phyloP scores from a whole-genome alignment of 345 rosid genomes.

The Populus simonii region DNA sequence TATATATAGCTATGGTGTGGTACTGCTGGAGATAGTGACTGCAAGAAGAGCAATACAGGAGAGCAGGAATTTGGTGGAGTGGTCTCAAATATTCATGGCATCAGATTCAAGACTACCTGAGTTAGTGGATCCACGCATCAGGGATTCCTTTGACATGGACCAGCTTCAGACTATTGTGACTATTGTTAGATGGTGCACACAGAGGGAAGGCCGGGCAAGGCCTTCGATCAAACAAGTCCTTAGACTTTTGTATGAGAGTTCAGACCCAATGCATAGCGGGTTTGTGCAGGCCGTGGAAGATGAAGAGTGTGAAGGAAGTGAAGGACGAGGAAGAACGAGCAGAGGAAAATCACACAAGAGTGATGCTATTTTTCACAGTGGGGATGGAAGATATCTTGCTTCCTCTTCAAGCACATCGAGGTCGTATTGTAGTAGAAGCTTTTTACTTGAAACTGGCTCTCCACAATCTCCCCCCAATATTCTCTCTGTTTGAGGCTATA shows the following conservation, averaged over 20 bases:
- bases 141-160: constrained; percentile 60
- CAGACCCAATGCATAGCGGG: constrained; percentile 71
- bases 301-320: constrained; percentile 56
- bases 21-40: constrained; percentile 75
- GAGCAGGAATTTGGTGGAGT: constrained; percentile 71
- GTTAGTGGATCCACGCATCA: constrained; percentile 61
- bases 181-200: constrained; percentile 86
- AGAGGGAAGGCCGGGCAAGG: constrained; percentile 70
- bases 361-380: constrained; percentile 48
- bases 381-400: constrained; percentile 66
- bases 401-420: constrained; percentile 91
- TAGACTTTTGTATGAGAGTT: constrained; percentile 74
- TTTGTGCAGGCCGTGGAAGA: constrained; percentile 62
- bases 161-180: constrained; percentile 64
- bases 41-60: constrained; percentile 76
- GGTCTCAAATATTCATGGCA: constrained; percentile 50
- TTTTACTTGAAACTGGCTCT: constrained; percentile 76
- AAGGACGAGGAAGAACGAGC: constrained; percentile 56
- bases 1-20: constrained; percentile 88
- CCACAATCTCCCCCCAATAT: constrained; percentile 70
- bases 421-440: constrained; percentile 86
- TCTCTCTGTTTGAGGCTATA: constrained; percentile 37
- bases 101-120: constrained; percentile 55
- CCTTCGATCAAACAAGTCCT: constrained; percentile 90
- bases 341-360: constrained; percentile 53